phyloP scores from a whole-genome alignment of 2,329 filamentous ascomycete genomes.

The Calonectria naviculata region DNA sequence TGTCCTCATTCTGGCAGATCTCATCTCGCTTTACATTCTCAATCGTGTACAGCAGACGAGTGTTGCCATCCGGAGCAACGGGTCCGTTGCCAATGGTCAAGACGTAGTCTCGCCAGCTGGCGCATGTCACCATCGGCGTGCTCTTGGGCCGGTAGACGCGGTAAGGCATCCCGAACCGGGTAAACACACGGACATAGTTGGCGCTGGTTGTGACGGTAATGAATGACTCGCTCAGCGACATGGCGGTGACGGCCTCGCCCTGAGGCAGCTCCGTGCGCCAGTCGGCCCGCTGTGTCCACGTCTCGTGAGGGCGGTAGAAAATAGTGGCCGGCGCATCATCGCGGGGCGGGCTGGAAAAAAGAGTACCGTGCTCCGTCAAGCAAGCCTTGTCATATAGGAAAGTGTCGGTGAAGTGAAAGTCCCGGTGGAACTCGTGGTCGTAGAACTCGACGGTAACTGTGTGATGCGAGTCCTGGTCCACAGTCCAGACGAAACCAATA shows the following conservation, averaged over 20 bases:
- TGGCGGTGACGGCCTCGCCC: slow-evolving; percentile 87
- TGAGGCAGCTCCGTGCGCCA: slow-evolving; percentile 90
- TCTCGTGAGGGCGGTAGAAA: slow-evolving; percentile 98
- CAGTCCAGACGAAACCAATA: slow-evolving; percentile 95
- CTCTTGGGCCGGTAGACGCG: slow-evolving; percentile 93
- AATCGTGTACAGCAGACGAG: slow-evolving; percentile 88
- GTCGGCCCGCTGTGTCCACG: slow-evolving; percentile 90
- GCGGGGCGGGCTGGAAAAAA: slow-evolving; percentile 84
- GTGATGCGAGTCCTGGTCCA: slow-evolving; percentile 92
- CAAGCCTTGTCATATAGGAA: slow-evolving; percentile 97
- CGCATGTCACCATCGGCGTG: slow-evolving; percentile 89
- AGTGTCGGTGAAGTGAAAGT: slow-evolving; percentile 98
- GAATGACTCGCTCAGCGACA: slow-evolving; percentile 92
- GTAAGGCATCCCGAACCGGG: slow-evolving; percentile 89
- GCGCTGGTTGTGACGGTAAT: slow-evolving; percentile 88
- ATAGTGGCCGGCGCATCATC: slow-evolving; percentile 78
- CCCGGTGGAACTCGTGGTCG: slow-evolving; percentile 89
- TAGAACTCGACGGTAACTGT: slow-evolving; percentile 98
- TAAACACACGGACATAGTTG: slow-evolving; percentile 93
- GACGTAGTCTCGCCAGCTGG: slow-evolving; percentile 96
- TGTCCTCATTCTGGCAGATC: slow-evolving; percentile 93
- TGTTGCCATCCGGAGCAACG: slow-evolving; percentile 79
- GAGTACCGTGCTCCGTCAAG: slow-evolving; percentile 83
- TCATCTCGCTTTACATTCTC: slow-evolving; percentile 95
- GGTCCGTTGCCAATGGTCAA: slow-evolving; percentile 95